Evolutionary conservation across 2,329 filamentous ascomycete genomes (phyloP).

Genomic region (Beauveria bassiana): DNA sequence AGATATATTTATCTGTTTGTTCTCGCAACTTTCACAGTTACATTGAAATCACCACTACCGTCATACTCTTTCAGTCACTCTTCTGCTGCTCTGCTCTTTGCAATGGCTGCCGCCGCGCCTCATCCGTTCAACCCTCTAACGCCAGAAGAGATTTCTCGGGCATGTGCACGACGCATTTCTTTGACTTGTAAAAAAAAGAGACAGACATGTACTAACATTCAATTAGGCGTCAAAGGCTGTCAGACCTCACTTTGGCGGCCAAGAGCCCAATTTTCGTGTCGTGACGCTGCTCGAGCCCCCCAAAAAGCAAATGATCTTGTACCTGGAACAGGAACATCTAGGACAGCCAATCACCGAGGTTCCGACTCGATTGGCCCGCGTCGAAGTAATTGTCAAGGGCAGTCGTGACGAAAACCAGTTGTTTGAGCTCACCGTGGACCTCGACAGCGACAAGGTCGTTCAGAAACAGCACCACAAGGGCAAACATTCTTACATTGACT

Average conservation of each 20-base stretch:
- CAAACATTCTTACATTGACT: conserved; percentile 39
- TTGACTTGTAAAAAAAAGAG: not conserved
- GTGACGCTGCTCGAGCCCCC: conserved; percentile 42
- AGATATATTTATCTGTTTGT: not conserved
- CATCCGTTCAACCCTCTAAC: conserved; percentile 22
- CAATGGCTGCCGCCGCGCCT: not conserved
- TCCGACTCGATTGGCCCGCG: conserved; percentile 29
- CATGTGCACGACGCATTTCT: not conserved
- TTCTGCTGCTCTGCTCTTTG: not conserved
- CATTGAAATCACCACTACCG: not conserved
- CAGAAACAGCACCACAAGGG: conserved; percentile 27
- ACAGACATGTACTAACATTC: not conserved
- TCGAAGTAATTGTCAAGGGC: conserved; percentile 26
- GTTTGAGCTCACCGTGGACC: conserved; percentile 24
- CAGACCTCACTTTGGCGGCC: conserved; percentile 15
- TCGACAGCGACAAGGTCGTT: conserved; percentile 16
- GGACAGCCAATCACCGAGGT: conserved; percentile 5
- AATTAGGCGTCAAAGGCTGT: conserved; percentile 19
- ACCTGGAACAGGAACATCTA: conserved; percentile 33
- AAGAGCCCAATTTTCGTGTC: conserved; percentile 35
- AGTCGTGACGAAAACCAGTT: conserved; percentile 15
- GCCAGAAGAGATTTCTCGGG: conserved; percentile 20
- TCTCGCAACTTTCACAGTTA: not conserved
- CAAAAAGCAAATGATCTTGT: conserved; percentile 39
- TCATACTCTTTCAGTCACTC: not conserved